phyloP scores from a whole-genome alignment of 371 early-diverging fungal species.

The Zancudomyces culisetae region DNA sequence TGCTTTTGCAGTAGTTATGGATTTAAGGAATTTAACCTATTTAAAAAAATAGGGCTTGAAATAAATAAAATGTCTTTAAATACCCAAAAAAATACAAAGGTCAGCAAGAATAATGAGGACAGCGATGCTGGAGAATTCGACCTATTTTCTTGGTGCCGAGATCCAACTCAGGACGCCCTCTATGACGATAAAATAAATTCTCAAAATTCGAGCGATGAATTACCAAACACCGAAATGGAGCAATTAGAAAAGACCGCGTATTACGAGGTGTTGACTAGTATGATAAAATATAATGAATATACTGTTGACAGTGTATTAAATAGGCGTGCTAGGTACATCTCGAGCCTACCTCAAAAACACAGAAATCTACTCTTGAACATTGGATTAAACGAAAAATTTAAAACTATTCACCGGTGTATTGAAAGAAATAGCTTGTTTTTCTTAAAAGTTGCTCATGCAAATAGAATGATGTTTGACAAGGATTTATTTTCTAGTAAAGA shows the following conservation, averaged over 20 bases:
- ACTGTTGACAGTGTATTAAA: conserved; percentile 38
- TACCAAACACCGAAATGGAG: too few species aligned
- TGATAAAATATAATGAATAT: conserved; percentile 45
- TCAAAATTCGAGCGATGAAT: too few species aligned
- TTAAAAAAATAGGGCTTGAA: too few species aligned
- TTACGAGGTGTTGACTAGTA: conserved; percentile 39
- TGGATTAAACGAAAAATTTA: conserved; percentile 29
- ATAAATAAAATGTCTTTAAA: too few species aligned
- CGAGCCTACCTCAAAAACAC: conserved; percentile 39
- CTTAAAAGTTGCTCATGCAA: conserved; percentile 27
- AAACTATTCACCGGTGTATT: conserved; percentile 27
- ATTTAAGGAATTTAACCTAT: too few species aligned
- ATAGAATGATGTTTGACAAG: conserved; percentile 4
- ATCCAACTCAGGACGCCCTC: too few species aligned
- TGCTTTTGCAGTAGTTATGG: too few species aligned
- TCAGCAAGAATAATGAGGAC: too few species aligned
- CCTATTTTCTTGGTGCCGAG: too few species aligned
- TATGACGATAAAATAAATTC: too few species aligned
- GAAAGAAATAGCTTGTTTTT: conserved; percentile 28
- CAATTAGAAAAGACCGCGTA: conserved; percentile 11
- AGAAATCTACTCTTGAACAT: conserved; percentile 30
- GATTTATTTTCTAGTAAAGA: background rate
- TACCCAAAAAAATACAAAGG: too few species aligned
- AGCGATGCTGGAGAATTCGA: too few species aligned
- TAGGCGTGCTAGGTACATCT: conserved; percentile 46